A percentile compares a stretch with the other conserved stretches of the same genome.
phyloP scores from a whole-genome alignment of 2,329 filamentous ascomycete genomes.

The Talaromyces sp. region DNA sequence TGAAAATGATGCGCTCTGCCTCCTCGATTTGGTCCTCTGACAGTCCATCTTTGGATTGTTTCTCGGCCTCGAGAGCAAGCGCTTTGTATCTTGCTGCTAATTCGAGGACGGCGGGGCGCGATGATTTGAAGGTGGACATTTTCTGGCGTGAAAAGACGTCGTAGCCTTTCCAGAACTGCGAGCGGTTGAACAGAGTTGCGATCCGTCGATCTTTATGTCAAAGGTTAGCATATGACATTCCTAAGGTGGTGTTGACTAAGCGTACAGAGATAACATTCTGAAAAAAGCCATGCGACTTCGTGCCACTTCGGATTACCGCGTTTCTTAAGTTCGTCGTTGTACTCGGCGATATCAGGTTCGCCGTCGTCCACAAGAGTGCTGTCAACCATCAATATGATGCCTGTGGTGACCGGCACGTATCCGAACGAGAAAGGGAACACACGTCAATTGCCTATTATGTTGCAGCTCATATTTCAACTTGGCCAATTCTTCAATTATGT shows the following conservation, averaged over 20 bases:
- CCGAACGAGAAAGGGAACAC: conserved; percentile 30
- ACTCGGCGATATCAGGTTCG: conserved; percentile 67
- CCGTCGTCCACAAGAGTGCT: conserved; percentile 76
- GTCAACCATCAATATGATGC: conserved; percentile 5
- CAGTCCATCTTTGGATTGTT: conserved; percentile 39
- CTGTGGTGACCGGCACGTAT: not conserved
- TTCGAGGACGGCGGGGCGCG: conserved; percentile 78
- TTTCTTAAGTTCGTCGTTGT: conserved; percentile 79
- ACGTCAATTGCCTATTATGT: conserved; percentile 78
- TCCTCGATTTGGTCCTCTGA: conserved; percentile 53
- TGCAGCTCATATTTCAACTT: conserved; percentile 91
- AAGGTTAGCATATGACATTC: not conserved
- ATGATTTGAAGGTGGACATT: conserved; percentile 86
- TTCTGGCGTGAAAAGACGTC: conserved; percentile 90
- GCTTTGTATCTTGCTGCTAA: conserved; percentile 75
- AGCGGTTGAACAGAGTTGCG: conserved; percentile 70
- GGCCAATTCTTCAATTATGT: conserved; percentile 73
- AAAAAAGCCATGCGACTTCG: conserved; percentile 79
- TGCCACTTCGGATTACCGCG: conserved; percentile 77
- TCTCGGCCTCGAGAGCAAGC: conserved; percentile 64
- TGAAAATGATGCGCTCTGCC: conserved; percentile 74
- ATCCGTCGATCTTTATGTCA: conserved; percentile 62
- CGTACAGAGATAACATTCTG: conserved; percentile 83
- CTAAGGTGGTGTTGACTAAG: not conserved
- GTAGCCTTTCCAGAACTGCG: conserved; percentile 80